Evolutionary conservation across 2,329 filamentous ascomycete species (phyloP).

Genomic region (Venturia aucupariae): DNA sequence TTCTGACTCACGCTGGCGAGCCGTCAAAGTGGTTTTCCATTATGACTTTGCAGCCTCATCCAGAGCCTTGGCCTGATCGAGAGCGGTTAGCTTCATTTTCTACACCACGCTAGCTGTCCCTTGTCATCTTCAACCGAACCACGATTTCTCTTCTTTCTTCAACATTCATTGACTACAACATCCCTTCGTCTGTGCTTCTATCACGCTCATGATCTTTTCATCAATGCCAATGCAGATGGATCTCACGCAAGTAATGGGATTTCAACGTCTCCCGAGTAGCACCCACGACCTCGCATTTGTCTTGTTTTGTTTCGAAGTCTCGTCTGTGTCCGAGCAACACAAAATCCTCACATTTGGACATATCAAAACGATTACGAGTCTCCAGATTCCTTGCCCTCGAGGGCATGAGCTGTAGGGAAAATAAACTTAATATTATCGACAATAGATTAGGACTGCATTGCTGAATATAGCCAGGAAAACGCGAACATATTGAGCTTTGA

Average conservation of each 20-base stretch:
- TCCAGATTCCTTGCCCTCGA: neutral
- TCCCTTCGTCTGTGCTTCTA: neutral
- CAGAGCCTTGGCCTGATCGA: neutral
- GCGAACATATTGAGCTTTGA: neutral
- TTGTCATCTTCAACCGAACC: neutral
- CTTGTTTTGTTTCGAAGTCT: neutral
- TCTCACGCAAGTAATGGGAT: neutral
- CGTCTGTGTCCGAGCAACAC: neutral
- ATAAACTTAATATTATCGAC: neutral
- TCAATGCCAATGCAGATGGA: too few relatives aligned
- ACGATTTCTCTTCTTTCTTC: neutral
- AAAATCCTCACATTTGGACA: neutral
- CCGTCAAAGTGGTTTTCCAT: neutral
- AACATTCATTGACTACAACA: neutral
- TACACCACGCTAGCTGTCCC: neutral
- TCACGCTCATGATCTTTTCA: neutral
- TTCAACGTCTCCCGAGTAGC: neutral
- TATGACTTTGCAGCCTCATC: neutral
- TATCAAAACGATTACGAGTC: neutral
- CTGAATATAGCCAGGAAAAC: neutral
- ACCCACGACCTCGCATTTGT: neutral
- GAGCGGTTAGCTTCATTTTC: neutral
- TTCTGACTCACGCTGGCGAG: too few relatives aligned
- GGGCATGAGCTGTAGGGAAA: neutral
- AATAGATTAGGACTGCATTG: neutral